Evolutionary conservation across 345 rosid genomes (phyloP), one percentile per base, ranked within the genome.

Genomic region (Xanthoceras sorbifolium): DNA sequence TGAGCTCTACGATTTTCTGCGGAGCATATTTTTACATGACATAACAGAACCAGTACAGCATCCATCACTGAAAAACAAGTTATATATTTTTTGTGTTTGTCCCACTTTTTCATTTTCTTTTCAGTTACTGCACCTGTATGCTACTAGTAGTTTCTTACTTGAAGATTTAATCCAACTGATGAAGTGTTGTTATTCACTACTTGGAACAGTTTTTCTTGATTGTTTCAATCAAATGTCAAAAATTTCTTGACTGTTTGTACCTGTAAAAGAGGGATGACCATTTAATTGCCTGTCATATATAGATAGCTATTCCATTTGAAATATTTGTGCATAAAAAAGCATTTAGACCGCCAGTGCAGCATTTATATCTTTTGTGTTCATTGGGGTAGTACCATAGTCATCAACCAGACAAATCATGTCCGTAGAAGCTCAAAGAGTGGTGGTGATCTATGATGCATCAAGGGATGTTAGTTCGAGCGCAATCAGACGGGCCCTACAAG

Each of bases 401-500:
- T 17, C 15, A 31, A 31, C 67, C 46, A 65, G 25, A 52, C 1
- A 64, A 67, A 74, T 25, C 28, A 86, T 86, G 90, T 73, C 88
- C 2, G 29, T 9, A 25, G 74, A 78, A 76, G 66, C 29, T 64
- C 77, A 79, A 69, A 77, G 81, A 67, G 90, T 86, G 82, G 78
- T 87, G 86, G 90, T 87, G 81, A 74, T 87, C 59, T 78, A 67
- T 46, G 92, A 89, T 60, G 87, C 88, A 74, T 76, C 87, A 5
- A 57, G 75, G 82, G 89, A 83, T 42, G 78, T 83, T 50, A 78
- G 67, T 77, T 77, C 75, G 48, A 80, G 81, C 31, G 80, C 87
- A 60, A 69, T 84, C 55, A 11, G 25, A 69, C 67, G 75, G 70
- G 78, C 83, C 55, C 70, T 82, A 40, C 44, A 75, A 5, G 79